Evolutionary conservation across 345 rosid genomes (phyloP).

Genomic region (Syzygium jambos): DNA sequence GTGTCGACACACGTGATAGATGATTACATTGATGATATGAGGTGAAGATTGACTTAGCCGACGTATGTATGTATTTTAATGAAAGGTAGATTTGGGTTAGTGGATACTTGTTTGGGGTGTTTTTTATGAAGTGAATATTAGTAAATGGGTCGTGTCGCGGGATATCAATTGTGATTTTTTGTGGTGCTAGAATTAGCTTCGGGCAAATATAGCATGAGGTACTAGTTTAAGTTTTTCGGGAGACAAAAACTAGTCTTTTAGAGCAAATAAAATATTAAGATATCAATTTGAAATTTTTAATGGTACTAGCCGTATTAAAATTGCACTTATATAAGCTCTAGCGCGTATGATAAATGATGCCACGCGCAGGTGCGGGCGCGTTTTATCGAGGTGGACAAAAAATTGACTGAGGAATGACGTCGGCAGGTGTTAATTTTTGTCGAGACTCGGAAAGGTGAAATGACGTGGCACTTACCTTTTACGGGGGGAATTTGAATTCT

Average conservation of each 20-base stretch:
- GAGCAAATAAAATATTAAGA: background rate
- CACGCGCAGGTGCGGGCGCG: background rate
- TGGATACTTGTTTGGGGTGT: rapidly evolving
- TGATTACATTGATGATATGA: rapidly evolving
- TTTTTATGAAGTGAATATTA: background rate
- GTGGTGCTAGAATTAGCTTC: rapidly evolving
- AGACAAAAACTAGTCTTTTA: background rate
- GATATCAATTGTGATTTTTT: too few species aligned
- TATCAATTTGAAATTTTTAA: background rate
- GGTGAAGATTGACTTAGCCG: background rate
- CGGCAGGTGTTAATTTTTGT: background rate
- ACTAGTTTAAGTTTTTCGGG: rapidly evolving
- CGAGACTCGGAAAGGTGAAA: background rate
- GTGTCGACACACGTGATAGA: rapidly evolving
- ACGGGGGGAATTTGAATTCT: background rate
- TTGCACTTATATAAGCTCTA: too few species aligned
- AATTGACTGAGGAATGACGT: background rate
- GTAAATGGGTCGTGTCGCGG: too few species aligned
- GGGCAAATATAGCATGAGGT: rapidly evolving
- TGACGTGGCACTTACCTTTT: background rate
- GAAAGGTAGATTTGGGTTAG: rapidly evolving
- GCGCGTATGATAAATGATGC: too few species aligned
- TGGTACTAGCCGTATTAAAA: too few species aligned
- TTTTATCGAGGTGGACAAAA: background rate
- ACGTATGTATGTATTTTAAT: background rate